Conservation (phyloP, 441 rosid species). For the Cnidoscolus chayamansa region DNA sequence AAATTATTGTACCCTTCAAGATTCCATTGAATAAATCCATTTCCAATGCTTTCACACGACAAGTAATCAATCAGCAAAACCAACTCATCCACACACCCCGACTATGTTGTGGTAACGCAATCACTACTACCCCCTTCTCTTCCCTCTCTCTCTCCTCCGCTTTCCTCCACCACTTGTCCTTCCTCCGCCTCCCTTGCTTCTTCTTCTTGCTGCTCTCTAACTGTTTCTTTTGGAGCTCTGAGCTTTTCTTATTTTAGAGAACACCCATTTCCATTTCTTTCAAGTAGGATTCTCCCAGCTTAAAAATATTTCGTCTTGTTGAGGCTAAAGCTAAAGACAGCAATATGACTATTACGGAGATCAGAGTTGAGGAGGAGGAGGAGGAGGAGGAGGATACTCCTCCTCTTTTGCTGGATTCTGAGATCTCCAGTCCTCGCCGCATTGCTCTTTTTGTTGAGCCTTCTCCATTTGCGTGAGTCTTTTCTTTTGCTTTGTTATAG, state of each 20-base stretch:
- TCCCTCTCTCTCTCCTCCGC: conserved; percentile 51
- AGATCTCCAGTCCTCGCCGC: conserved; percentile 62
- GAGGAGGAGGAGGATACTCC: conserved; percentile 42
- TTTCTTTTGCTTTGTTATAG: background rate
- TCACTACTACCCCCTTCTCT: conserved; percentile 30
- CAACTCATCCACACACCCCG: background rate
- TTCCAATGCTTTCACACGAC: conserved; percentile 5
- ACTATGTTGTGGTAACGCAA: conserved; percentile 3
- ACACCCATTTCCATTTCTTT: conserved; percentile 40
- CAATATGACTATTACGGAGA: conserved; percentile 55
- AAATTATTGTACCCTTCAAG: conserved; percentile 23
- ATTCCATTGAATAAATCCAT: conserved; percentile 30
- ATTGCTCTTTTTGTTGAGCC: conserved; percentile 97
- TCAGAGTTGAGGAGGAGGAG: conserved; percentile 41
- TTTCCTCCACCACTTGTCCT: conserved; percentile 26
- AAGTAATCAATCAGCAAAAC: conserved; percentile 6
- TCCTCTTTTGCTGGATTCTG: conserved; percentile 55
- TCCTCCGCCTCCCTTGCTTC: conserved; percentile 14
- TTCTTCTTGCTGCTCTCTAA: conserved; percentile 15
- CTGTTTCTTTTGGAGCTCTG: conserved; percentile 27
- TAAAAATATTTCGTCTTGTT: conserved; percentile 20
- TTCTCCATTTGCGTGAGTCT: conserved; percentile 89
- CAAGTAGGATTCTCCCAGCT: conserved; percentile 13
- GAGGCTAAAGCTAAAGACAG: conserved; percentile 20
- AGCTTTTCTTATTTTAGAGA: conserved; percentile 24